Percentiles rank a stretch among this genome's conserved stretches.
phyloP scores from a whole-genome alignment of 208 protist genomes.

The Leishmania mexicana region DNA sequence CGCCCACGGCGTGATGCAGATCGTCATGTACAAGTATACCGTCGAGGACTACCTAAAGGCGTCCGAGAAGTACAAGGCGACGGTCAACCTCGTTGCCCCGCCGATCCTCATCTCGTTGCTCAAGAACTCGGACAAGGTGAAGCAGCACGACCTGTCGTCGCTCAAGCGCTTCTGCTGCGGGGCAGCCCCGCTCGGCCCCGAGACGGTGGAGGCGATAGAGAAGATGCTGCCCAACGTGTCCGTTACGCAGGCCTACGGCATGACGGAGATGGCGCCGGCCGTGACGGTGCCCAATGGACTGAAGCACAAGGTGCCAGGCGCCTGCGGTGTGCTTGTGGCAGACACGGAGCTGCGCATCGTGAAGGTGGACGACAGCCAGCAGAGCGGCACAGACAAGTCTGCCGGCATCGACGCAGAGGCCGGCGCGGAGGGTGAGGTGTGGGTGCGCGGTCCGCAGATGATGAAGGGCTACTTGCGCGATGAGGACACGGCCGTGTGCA shows the following conservation, averaged over 20 bases:
- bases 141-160: slow-evolving; percentile 35
- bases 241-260: slow-evolving; percentile 74
- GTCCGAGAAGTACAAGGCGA: slow-evolving; percentile 60
- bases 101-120: slow-evolving; percentile 73
- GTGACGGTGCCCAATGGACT: slow-evolving; percentile 17
- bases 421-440: slow-evolving; percentile 69
- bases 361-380: slow-evolving; percentile 36
- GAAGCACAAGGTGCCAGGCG: background rate
- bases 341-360: slow-evolving; percentile 54
- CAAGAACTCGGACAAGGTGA: slow-evolving; percentile 51
- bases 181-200: slow-evolving; percentile 60
- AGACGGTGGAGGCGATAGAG: slow-evolving; percentile 37
- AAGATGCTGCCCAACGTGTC: slow-evolving; percentile 17
- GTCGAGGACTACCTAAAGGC: slow-evolving; percentile 42
- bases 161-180: slow-evolving; percentile 41
- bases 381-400: slow-evolving; percentile 38
- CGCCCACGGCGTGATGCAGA: slow-evolving; percentile 27
- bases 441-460: slow-evolving; percentile 69
- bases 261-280: slow-evolving; percentile 79
- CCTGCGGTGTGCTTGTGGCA: slow-evolving; percentile 26
- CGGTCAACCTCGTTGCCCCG: slow-evolving; percentile 65
- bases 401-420: slow-evolving; percentile 25
- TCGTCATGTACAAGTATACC: slow-evolving; percentile 64
- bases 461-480: slow-evolving; percentile 76
- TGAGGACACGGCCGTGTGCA: slow-evolving; percentile 44